A percentile compares a stretch with the other conserved stretches of the same genome.
Evolutionary conservation across 345 rosid genomes (phyloP).

Genomic region (Stellera chamaejasme): DNA sequence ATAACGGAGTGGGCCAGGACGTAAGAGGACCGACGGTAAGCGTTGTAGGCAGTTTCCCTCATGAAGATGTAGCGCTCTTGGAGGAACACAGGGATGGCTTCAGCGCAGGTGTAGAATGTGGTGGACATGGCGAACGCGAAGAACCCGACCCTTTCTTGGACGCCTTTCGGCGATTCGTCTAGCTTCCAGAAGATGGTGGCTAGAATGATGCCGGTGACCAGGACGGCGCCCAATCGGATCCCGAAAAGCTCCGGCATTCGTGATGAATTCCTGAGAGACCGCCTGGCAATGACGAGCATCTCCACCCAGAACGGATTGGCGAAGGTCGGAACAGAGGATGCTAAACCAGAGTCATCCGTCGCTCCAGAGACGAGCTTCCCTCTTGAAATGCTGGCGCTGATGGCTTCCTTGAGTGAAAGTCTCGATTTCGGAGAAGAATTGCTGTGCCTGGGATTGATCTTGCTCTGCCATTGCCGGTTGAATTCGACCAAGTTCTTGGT

Average conservation of each 20-base stretch:
- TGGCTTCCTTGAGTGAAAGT: slow-evolving; percentile 67
- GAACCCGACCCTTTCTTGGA: slow-evolving; percentile 79
- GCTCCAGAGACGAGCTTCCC: slow-evolving; percentile 86
- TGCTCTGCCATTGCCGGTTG: slow-evolving; percentile 53
- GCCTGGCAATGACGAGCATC: slow-evolving; percentile 60
- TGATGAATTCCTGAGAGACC: slow-evolving; percentile 59
- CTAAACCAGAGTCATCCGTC: slow-evolving; percentile 23
- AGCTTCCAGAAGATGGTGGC: slow-evolving; percentile 80
- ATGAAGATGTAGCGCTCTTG: slow-evolving; percentile 93
- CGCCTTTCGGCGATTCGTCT: slow-evolving; percentile 78
- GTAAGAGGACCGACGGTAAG: slow-evolving; percentile 83
- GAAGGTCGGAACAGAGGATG: slow-evolving; percentile 53
- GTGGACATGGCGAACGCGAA: slow-evolving; percentile 96
- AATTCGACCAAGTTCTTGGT: slow-evolving; percentile 62
- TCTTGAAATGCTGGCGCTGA: slow-evolving; percentile 58
- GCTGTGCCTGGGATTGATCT: slow-evolving; percentile 12
- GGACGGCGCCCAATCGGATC: slow-evolving; percentile 66
- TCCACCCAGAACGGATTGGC: slow-evolving; percentile 87
- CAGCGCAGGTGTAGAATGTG: slow-evolving; percentile 92
- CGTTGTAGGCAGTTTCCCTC: slow-evolving; percentile 94
- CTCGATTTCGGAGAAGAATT: slow-evolving; percentile 12
- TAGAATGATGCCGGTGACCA: slow-evolving; percentile 75
- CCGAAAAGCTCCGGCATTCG: slow-evolving; percentile 82
- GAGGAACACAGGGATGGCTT: slow-evolving; percentile 84
- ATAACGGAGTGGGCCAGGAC: slow-evolving; percentile 76